These are phyloP conservation scores for Acacia concinna DNA, from an alignment of 331 rosid species.

Conservation along the genomic window DNA sequence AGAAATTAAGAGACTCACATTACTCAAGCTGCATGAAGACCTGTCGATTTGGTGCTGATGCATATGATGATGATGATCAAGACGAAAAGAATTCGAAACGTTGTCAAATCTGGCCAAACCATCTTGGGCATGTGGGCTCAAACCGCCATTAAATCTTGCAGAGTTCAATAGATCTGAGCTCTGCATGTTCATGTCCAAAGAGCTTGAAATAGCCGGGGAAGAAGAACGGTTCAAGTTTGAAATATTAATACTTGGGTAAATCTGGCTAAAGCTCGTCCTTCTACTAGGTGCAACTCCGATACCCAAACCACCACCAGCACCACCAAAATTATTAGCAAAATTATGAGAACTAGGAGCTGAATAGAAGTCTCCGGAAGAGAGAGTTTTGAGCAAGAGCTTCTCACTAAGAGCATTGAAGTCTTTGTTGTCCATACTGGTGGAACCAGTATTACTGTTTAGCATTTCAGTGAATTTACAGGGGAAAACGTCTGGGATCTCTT, in stretches of 20 bases:
- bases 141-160: constrained; percentile 33
- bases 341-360: constrained; percentile 9
- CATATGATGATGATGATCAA: constrained; percentile 49
- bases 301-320: constrained; percentile 18
- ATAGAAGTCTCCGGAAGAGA: constrained; percentile 43
- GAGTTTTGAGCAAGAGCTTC: constrained; percentile 58
- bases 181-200: constrained; percentile 47
- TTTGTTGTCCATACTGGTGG: constrained; percentile 33
- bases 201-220: constrained; percentile 32
- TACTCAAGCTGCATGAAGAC: constrained; percentile 34
- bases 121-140: not conserved
- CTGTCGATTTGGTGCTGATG: constrained; percentile 36
- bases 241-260: constrained; percentile 70
- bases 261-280: constrained; percentile 66
- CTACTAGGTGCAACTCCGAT: constrained; percentile 23
- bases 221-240: constrained; percentile 46
- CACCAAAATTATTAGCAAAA: constrained; percentile 11
- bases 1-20: constrained; percentile 43
- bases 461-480: constrained; percentile 61
- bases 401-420: constrained; percentile 45
- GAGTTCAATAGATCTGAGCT: constrained; percentile 46
- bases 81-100: constrained; percentile 44
- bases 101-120: constrained; percentile 26
- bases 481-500: constrained; percentile 47
- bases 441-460: constrained; percentile 33